Base-by-base conservation (phyloP, 2,329 filamentous ascomycete genomes). In the Xylaria sp. region DNA sequence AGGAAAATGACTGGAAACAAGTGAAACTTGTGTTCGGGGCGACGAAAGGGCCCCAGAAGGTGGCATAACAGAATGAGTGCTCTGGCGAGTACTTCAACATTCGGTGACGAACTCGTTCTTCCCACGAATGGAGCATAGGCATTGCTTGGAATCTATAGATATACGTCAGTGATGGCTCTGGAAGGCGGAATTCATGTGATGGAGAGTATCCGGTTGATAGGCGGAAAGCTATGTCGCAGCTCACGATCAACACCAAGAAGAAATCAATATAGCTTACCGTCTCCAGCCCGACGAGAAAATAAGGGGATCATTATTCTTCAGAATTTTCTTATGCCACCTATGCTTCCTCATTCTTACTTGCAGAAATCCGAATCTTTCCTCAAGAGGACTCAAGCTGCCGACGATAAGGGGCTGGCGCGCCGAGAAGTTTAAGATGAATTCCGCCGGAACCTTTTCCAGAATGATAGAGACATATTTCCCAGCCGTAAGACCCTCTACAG, bases 31-130 rank as follows among this genome's bases (percentile, higher is more conserved):
- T 97, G 80, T 97, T 97, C 13, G 97, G 96, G 0, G 96, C 94
- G 68, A 97, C 93, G 7, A 99, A 88, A 0, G 97, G 96, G 0
- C 94, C 96, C 77, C 97, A 98, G 81, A 98, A 94, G 59, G 94
- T 97, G 48, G 89, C 96, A 79, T 97, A 97, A 83, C 97, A 99
- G 83, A 98, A 96, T 94, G 97, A 98, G 79, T 99, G 96, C 84
- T 99, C 97, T 0, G 96, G 97, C 0, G 95, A 97, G 81, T 99
- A 99, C 81, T 99, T 99, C 70, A 99, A 88, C 95, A 99, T 97
- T 66, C 96, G 90, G 81, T 98, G 97, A 71, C 96, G 88, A 31
- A 93, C 97, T 74, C 96, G 89, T 63, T 72, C 70, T 17, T 72
- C 70, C 70, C 70, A 72, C 4, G 70, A 72, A 49, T 72, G 70